phyloP scores from a whole-genome alignment of 208 protist genomes.

The Strigomonas culicis region DNA sequence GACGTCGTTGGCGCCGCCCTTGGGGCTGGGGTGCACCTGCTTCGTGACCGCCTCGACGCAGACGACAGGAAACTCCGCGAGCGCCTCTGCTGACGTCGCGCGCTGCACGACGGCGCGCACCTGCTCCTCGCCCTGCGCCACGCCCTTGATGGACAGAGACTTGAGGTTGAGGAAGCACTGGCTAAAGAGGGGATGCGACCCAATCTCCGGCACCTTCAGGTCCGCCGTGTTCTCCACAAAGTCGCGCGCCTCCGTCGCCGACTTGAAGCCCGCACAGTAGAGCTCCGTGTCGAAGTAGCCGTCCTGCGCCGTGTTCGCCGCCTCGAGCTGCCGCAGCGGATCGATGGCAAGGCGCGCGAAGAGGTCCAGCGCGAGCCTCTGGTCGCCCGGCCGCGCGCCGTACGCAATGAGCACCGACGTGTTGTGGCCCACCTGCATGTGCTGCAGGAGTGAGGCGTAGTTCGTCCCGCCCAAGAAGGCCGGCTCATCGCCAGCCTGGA shows the following conservation, averaged over 20 bases:
- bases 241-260: conserved; percentile 27
- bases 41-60: conserved; percentile 51
- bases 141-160: conserved; percentile 19
- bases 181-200: conserved; percentile 55
- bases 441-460: conserved; percentile 15
- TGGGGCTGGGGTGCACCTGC: conserved; percentile 36
- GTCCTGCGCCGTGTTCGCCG: conserved; percentile 17
- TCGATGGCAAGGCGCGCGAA: conserved; percentile 24
- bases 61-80: conserved; percentile 24
- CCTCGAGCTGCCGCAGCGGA: conserved; percentile 22
- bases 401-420: conserved; percentile 27
- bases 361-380: conserved; percentile 13
- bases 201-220: conserved; percentile 26
- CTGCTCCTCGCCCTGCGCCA: conserved; percentile 12
- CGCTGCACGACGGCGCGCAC: conserved; percentile 23
- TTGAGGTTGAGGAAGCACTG: conserved; percentile 45
- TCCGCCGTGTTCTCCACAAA: conserved; percentile 10
- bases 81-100: conserved; percentile 18
- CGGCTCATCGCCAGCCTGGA: not conserved
- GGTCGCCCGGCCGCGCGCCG: conserved; percentile 15
- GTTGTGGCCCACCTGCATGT: conserved; percentile 53
- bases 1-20: conserved; percentile 28
- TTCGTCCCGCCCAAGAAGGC: not conserved
- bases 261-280: conserved; percentile 30
- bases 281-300: conserved; percentile 42